Evolutionary conservation across 1,284 basidiomycete species (phyloP).

Genomic region (Rugosomyces carneus): DNA sequence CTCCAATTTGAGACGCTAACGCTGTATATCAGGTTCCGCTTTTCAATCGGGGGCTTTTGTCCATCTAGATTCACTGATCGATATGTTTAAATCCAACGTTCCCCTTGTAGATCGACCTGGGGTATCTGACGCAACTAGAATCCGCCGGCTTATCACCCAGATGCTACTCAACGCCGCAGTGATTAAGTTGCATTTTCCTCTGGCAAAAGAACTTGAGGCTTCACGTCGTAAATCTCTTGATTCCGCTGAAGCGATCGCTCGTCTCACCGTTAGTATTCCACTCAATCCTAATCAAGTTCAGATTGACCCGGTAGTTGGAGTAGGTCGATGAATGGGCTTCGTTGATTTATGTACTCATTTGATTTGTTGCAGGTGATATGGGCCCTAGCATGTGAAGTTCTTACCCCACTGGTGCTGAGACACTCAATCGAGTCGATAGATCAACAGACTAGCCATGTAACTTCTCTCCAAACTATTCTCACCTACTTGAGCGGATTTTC

Average conservation of each 20-base stretch:
- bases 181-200: constrained; percentile 7
- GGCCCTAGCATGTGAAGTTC: neutral
- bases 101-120: neutral
- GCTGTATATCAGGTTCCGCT: neutral
- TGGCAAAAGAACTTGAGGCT: neutral
- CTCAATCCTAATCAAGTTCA: neutral
- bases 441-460: neutral
- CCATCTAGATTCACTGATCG: constrained; percentile 6
- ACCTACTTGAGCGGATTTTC: neutral
- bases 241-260: constrained; percentile 5
- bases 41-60: constrained; percentile 4
- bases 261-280: neutral
- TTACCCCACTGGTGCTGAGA: neutral
- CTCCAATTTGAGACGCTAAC: neutral
- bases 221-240: neutral
- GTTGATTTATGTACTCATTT: neutral
- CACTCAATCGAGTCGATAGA: neutral
- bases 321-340: neutral
- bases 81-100: neutral
- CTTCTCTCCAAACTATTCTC: neutral
- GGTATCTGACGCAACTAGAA: neutral
- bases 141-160: neutral
- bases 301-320: constrained; percentile 9
- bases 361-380: neutral
- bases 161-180: constrained; percentile 8